Percentiles rank a stretch among this genome's conserved stretches.
These are phyloP conservation scores for Dictyostelium capitatum DNA, from an alignment of 78 protist species.

Conservation along the genomic window DNA sequence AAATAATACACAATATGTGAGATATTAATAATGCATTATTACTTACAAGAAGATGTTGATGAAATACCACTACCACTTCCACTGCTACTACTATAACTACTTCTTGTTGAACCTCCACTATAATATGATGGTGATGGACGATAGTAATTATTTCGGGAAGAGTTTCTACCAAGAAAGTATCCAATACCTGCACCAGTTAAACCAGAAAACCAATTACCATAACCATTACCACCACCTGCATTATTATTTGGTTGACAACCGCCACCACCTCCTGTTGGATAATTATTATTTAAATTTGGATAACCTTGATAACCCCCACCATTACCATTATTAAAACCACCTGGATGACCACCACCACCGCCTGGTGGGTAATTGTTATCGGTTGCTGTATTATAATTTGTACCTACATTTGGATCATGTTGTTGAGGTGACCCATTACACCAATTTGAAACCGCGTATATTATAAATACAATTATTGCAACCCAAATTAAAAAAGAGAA, in stretches of 20 bases:
- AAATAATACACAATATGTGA: too few relatives aligned
- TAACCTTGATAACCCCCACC: background rate
- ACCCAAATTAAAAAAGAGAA: background rate
- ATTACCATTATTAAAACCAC: background rate
- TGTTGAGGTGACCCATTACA: background rate
- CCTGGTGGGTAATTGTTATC: background rate
- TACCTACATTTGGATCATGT: background rate
- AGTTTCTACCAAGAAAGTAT: constrained; percentile 37
- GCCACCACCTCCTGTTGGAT: background rate
- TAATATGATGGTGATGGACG: background rate
- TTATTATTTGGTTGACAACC: background rate
- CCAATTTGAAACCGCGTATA: background rate
- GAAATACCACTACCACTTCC: constrained; percentile 41
- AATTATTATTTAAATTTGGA: background rate
- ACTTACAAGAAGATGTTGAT: constrained; percentile 31
- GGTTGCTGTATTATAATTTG: background rate
- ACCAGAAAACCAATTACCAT: constrained; percentile 13
- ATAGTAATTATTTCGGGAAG: background rate
- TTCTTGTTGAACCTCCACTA: background rate
- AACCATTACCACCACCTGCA: background rate
- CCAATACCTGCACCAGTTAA: constrained; percentile 23
- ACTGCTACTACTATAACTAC: background rate
- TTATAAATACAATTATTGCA: background rate
- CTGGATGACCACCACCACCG: background rate
- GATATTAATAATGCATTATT: too few relatives aligned